Base-by-base conservation (phyloP, 768 basidiomycete species). In the Mycena latifolia region DNA sequence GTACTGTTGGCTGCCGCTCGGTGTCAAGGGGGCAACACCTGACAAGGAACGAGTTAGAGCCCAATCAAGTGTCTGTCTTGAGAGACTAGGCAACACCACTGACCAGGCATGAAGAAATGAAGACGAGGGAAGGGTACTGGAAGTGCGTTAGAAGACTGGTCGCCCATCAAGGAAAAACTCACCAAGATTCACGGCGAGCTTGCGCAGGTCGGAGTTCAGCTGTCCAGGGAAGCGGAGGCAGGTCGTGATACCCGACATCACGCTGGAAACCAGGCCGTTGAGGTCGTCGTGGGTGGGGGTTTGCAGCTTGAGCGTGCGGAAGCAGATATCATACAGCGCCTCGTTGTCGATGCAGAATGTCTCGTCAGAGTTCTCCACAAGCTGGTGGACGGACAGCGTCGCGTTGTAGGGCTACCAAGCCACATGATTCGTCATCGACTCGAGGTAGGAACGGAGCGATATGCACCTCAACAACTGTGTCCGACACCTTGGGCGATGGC, bases 301-400 rank as follows among this genome's bases (percentile, higher is more conserved):
- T 48, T 90, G 88, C 69, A 99, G 89, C 84, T 99, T 99, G 77
- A 99, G 88, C 29, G 98, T 99, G 76, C 95, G 89, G 89, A 97
- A 95, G 82, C 96, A 98, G 76, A 99, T 99, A 76, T 99, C 98
- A 81, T 99, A 98, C 61, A 99, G 90, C 29, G 98, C 98, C 80
- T 99, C 98, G 79, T 99, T 99, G 79, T 99, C 97, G 78, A 99
- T 99, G 81, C 97, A 99, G 93, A 99, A 99, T 20, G 98, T 99
- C 82, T 98, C 96, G 76, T 99, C 97, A 46, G 97, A 98, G 88
- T 99, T 99, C 82, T 99, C 98, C 56, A 99, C 98, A 37, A 99
- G 91, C 82, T 99, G 98, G 79, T 99, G 97, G 11, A 99, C 95
- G 55, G 95, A 98, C 55, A 99, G 92, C 7, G 96, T 98, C 28